Conservation (phyloP, 1,284 basidiomycete species). For the Cronartium ribicola region DNA sequence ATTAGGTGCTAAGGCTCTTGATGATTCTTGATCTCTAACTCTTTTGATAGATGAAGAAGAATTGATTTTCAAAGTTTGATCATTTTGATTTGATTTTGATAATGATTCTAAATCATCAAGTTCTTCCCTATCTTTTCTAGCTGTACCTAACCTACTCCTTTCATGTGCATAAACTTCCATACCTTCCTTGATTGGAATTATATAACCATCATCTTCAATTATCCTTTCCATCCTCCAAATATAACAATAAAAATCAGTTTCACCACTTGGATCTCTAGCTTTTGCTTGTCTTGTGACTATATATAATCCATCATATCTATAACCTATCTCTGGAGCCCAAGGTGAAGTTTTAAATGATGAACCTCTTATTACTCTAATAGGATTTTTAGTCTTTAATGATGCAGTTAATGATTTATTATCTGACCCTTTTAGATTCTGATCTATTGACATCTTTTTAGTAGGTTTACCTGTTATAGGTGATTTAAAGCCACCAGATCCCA, state of each 20-base stretch:
- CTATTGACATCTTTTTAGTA: not conserved
- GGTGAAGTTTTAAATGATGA: slow-evolving; percentile 68
- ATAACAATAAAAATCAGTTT: not conserved
- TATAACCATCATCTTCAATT: not conserved
- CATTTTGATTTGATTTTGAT: not conserved
- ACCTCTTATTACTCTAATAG: slow-evolving; percentile 74
- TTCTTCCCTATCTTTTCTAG: not conserved
- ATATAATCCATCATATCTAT: slow-evolving; percentile 80
- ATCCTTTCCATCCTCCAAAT: slow-evolving; percentile 32
- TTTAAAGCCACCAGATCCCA: slow-evolving; percentile 23
- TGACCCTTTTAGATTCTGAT: not conserved
- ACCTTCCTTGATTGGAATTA: slow-evolving; percentile 9
- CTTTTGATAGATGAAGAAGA: no score
- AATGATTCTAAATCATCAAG: not conserved
- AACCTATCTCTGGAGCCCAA: slow-evolving; percentile 54
- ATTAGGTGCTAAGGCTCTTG: no score
- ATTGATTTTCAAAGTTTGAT: no score
- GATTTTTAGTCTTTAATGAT: slow-evolving; percentile 64
- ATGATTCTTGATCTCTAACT: no score
- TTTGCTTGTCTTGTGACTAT: slow-evolving; percentile 56
- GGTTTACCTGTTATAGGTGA: not conserved
- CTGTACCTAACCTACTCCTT: not conserved
- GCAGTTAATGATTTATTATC: slow-evolving; percentile 43
- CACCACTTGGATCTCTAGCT: not conserved
- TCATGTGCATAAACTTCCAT: not conserved